Evolutionary conservation across 768 basidiomycete genomes (phyloP).

Genomic region (Thelephora ganbajun): DNA sequence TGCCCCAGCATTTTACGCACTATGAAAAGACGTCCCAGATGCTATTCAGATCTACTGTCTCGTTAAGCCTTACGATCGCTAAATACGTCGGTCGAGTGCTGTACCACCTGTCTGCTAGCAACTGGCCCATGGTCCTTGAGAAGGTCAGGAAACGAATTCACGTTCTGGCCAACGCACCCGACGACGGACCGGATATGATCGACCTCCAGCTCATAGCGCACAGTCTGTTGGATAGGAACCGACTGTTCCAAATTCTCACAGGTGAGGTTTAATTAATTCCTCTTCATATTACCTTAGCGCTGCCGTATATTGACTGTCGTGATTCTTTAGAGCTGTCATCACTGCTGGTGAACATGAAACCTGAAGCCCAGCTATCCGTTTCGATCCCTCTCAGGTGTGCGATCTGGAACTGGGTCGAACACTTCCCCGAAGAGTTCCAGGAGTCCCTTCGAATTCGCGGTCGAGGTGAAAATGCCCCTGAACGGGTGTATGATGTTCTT

Average conservation of each 20-base stretch:
- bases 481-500: constrained; percentile 75
- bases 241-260: constrained; percentile 59
- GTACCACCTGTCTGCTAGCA: constrained; percentile 76
- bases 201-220: constrained; percentile 73
- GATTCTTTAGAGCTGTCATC: constrained; percentile 56
- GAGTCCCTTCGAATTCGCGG: constrained; percentile 51
- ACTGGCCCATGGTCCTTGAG: constrained; percentile 68
- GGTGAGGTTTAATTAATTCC: constrained; percentile 24
- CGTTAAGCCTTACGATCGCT: constrained; percentile 48
- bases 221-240: constrained; percentile 53
- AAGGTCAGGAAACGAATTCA: constrained; percentile 61
- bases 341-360: constrained; percentile 69
- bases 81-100: constrained; percentile 69
- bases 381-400: constrained; percentile 62
- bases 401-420: constrained; percentile 84
- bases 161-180: constrained; percentile 36
- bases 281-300: constrained; percentile 1
- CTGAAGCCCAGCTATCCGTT: constrained; percentile 57
- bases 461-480: constrained; percentile 65
- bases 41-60: constrained; percentile 12
- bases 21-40: constrained; percentile 18
- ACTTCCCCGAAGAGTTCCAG: constrained; percentile 66
- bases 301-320: constrained; percentile 2
- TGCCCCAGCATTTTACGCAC: constrained; percentile 8
- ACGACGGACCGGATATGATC: constrained; percentile 48